Conservation (phyloP, 2,329 filamentous ascomycete species). For the Claviceps pazoutovae region DNA sequence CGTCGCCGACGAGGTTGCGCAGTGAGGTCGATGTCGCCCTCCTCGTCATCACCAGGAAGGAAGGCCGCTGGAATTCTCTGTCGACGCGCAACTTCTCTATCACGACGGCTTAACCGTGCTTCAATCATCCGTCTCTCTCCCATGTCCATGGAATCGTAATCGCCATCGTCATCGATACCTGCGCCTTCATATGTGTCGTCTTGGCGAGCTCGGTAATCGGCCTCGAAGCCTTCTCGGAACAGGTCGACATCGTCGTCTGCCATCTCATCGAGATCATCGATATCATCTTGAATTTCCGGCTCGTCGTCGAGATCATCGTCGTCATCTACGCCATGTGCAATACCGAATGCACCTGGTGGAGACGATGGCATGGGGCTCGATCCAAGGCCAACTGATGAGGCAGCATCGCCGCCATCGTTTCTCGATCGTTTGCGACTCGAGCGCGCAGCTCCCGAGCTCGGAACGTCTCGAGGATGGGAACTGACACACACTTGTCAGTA, state of each 20-base stretch:
- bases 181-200: slow-evolving; percentile 56
- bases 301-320: slow-evolving; percentile 62
- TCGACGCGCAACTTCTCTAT: slow-evolving; percentile 54
- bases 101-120: slow-evolving; percentile 57
- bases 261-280: slow-evolving; percentile 67
- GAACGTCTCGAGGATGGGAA: slow-evolving; percentile 69
- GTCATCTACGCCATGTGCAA: slow-evolving; percentile 54
- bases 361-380: slow-evolving; percentile 55
- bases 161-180: slow-evolving; percentile 64
- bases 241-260: slow-evolving; percentile 71
- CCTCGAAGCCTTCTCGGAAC: slow-evolving; percentile 60
- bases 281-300: slow-evolving; percentile 55
- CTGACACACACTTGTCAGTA: slow-evolving; percentile 28
- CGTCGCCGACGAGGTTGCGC: slow-evolving; percentile 73
- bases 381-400: slow-evolving; percentile 35
- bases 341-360: slow-evolving; percentile 43
- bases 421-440: slow-evolving; percentile 43
- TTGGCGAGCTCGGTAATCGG: slow-evolving; percentile 54
- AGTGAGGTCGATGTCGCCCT: slow-evolving; percentile 71
- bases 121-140: slow-evolving; percentile 58
- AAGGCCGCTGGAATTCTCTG: slow-evolving; percentile 60
- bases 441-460: slow-evolving; percentile 54
- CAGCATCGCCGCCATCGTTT: slow-evolving; percentile 34
- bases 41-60: slow-evolving; percentile 69
- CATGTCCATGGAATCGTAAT: slow-evolving; percentile 56